A percentile compares a stretch with the other conserved stretches of the same genome.
These are phyloP conservation scores for Aspergillus tamarii DNA, from an alignment of 2,329 filamentous ascomycete genomes.

Conservation along the genomic window DNA sequence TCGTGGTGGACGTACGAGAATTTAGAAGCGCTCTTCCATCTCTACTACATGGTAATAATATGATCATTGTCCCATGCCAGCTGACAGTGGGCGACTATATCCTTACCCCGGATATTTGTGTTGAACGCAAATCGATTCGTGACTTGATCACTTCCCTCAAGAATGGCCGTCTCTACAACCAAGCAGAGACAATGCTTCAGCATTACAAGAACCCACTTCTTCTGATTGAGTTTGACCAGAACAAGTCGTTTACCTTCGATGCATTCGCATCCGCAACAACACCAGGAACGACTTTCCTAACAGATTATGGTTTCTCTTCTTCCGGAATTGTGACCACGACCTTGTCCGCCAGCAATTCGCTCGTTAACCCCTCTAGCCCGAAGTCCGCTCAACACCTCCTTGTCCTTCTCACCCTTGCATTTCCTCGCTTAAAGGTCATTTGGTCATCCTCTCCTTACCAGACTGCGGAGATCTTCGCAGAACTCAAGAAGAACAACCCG, in stretches of 20 bases:
- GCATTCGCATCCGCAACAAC: conserved; percentile 54
- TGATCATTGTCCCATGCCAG: conserved; percentile 91
- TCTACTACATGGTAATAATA: conserved; percentile 83
- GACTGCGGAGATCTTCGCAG: conserved; percentile 94
- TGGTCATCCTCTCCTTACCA: conserved; percentile 95
- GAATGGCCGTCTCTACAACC: conserved; percentile 87
- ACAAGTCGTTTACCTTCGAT: conserved; percentile 94
- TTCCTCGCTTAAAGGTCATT: conserved; percentile 85
- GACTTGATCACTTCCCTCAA: conserved; percentile 91
- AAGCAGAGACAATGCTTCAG: conserved; percentile 91
- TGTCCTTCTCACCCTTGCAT: conserved; percentile 88
- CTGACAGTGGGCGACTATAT: conserved; percentile 97
- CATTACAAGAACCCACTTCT: conserved; percentile 90
- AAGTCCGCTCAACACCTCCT: conserved; percentile 89
- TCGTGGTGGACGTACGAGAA: conserved; percentile 94
- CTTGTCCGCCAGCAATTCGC: conserved; percentile 61
- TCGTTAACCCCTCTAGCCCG: conserved; percentile 63
- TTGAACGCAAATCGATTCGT: conserved; percentile 90
- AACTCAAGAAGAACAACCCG: conserved; percentile 83
- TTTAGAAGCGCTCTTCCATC: conserved; percentile 92
- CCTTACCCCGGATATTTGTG: conserved; percentile 83
- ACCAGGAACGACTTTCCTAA: conserved; percentile 42
- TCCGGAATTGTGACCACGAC: conserved; percentile 50
- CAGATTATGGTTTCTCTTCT: conserved; percentile 57
- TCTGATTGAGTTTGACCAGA: conserved; percentile 96